Evolutionary conservation across 1,284 basidiomycete genomes (phyloP), one percentile per base, ranked within the genome.

Genomic region (Termitomyces sp.): DNA sequence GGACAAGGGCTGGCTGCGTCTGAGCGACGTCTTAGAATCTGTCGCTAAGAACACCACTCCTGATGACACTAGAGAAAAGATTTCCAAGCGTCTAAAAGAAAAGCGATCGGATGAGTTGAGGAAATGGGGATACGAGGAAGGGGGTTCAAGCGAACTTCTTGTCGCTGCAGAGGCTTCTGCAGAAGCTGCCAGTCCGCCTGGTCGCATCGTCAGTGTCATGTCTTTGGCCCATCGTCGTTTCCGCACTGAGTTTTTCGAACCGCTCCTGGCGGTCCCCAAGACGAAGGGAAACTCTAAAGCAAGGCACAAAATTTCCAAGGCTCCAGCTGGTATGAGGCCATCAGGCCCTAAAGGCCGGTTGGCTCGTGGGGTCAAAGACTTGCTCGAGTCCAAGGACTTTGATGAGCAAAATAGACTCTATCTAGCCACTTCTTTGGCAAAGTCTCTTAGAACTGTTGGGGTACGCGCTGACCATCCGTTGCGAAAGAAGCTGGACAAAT

Each of bases 1-100:
- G 68, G 88, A 88, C 67, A 80, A 75, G 58, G 86, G 88, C 34
- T 90, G 87, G 87, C 73, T 90, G 44, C 78, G 83, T 30, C 70
- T 88, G 43, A 73, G 73, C 45, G 86, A 89, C 65, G 77, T 86
- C 6, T 68, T 88, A 54, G 79, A 84, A 64, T 77, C 79, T n/a
- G 78, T 85, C 49, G 78, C 81, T 50, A 80, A 78, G 58, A 75
- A 73, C 17, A 73, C 81, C 52, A 73, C 74, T 50, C 68, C 74
- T 38, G 77, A 78, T 47, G 79, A 80, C 61, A 76, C 79, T 17
- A 77, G 80, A 33, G 81, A 84, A 66, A 76, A 79, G 63, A 74
- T 88, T 53, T 70, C 82, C 48, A 74, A 70, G 64, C 78, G 73
- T 58, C 64, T 87, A 57, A 78, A 73, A 63, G 84, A 86, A 68